Conservation (phyloP, 2,329 filamentous ascomycete species). For the Pseudocercospora musae region DNA sequence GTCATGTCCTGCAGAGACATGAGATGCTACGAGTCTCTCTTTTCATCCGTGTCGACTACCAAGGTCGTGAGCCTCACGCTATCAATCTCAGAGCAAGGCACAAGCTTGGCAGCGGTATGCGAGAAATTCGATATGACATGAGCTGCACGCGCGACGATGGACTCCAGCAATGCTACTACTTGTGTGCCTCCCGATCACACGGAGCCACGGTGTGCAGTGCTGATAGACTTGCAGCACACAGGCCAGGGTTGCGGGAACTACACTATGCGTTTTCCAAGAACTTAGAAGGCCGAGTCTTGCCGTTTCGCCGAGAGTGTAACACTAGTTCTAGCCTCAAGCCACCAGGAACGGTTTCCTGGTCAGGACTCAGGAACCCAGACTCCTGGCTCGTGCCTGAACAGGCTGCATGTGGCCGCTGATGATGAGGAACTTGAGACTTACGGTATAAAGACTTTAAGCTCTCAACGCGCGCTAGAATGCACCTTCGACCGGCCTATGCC, state of each 20-base stretch:
- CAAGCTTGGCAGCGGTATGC: neutral
- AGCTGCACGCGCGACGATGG: neutral
- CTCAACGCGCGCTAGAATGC: neutral
- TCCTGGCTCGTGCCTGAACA: neutral
- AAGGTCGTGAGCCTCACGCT: neutral
- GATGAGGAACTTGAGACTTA: no score
- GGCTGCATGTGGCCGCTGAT: no score
- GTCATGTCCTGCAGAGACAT: neutral
- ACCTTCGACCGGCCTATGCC: neutral
- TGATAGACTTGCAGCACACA: neutral
- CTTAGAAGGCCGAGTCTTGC: neutral
- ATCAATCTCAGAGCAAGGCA: neutral
- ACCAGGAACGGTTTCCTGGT: neutral
- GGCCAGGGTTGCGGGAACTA: neutral
- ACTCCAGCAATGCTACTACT: no score
- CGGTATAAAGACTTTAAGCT: no score
- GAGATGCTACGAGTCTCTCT: neutral
- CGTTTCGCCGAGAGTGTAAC: neutral
- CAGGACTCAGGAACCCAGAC: neutral
- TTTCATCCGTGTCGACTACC: neutral
- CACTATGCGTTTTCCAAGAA: no score
- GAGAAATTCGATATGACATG: neutral
- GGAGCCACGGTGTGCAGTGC: neutral
- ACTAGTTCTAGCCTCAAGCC: neutral
- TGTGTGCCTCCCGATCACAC: no score